A percentile compares a stretch with the other conserved stretches of the same genome.
Conservation (phyloP, 2,329 filamentous ascomycete genomes). For the Emmonsiellopsis sp. region DNA sequence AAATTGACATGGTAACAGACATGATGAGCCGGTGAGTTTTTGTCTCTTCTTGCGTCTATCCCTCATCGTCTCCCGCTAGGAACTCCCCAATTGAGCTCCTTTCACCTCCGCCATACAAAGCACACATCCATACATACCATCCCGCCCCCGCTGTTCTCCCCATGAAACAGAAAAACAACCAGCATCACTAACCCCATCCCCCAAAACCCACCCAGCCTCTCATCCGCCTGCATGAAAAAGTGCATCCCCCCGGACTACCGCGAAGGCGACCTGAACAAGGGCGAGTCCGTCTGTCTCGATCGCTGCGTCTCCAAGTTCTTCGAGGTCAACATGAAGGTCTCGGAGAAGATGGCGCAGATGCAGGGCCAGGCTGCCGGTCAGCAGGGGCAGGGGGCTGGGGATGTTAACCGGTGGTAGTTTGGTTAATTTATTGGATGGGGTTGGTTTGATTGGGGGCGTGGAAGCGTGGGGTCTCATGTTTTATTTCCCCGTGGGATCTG, state of each 20-base stretch:
- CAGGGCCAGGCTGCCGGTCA: constrained; percentile 70
- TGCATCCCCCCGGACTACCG: constrained; percentile 89
- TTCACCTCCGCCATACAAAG: neutral
- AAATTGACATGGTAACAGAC: constrained; percentile 94
- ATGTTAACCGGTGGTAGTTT: no score
- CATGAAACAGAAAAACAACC: neutral
- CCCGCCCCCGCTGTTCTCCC: neutral
- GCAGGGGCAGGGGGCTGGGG: constrained; percentile 31
- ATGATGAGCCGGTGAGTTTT: constrained; percentile 85
- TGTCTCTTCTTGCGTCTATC: neutral
- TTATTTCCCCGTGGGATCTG: no score
- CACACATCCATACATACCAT: neutral
- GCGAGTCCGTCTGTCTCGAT: constrained; percentile 95
- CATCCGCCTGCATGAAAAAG: constrained; percentile 84
- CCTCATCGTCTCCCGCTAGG: no score
- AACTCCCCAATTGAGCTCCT: neutral
- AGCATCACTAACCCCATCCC: neutral
- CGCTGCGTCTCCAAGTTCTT: constrained; percentile 98
- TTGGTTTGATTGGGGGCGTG: no score
- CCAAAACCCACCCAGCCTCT: constrained; percentile 46
- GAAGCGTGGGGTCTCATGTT: no score
- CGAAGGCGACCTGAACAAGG: constrained; percentile 95
- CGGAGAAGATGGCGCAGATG: constrained; percentile 95
- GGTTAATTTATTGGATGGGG: no score
- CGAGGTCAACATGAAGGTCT: constrained; percentile 95